These are phyloP conservation scores for Echeveria elegans DNA, from an alignment of 164 flowering plant genomes.

Conservation along the genomic window DNA sequence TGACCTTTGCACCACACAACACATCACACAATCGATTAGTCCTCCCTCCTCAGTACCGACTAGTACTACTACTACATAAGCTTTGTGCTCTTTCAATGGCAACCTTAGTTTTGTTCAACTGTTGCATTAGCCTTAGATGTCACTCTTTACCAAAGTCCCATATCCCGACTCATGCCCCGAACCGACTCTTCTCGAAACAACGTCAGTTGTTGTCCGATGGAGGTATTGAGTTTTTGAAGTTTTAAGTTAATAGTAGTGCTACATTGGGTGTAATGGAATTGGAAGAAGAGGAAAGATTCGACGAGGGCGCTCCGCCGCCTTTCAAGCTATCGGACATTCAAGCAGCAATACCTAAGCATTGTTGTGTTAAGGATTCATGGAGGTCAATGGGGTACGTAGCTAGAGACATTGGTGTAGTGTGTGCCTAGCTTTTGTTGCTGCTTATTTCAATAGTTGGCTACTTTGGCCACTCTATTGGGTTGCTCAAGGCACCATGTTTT, in stretches of 20 bases:
- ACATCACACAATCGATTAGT: too few species aligned
- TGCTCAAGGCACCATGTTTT: neutral
- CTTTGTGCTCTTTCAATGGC: neutral
- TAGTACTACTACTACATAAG: neutral
- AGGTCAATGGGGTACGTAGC: conserved; percentile 68
- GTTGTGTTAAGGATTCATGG: conserved; percentile 83
- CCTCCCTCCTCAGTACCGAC: neutral
- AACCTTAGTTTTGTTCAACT: neutral
- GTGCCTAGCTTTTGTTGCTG: conserved; percentile 57
- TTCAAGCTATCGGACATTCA: conserved; percentile 51
- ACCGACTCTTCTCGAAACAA: neutral
- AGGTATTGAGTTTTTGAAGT: neutral
- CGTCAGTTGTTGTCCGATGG: neutral
- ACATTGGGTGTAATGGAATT: neutral
- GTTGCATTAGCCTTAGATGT: neutral
- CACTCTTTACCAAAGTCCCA: too few species aligned
- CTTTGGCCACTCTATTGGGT: neutral
- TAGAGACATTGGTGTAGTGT: conserved; percentile 56
- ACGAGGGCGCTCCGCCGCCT: conserved; percentile 34
- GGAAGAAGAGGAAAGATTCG: neutral
- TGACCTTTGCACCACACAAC: neutral
- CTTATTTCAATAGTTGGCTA: conserved; percentile 35
- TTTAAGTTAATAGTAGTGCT: neutral
- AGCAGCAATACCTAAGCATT: conserved; percentile 73
- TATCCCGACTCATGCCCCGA: too few species aligned